A percentile compares a stretch with the other conserved stretches of the same genome.
Conservation (phyloP, 148 eudicot genomes). For the Fagopyrum homotropicum region DNA sequence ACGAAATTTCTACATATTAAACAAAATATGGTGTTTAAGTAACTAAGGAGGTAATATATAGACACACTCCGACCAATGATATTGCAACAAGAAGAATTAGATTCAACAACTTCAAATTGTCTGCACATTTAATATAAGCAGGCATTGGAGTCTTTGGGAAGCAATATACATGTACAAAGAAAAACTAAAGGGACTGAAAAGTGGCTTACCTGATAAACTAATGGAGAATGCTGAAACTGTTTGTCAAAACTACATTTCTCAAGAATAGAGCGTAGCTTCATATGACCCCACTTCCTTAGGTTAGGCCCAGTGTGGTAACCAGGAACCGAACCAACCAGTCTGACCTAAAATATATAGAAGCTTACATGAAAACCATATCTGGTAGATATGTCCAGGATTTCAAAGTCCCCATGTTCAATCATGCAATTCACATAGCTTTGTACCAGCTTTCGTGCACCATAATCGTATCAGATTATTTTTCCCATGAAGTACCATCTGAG, state of each 20-base stretch:
- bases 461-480: background rate
- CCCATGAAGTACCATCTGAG: background rate
- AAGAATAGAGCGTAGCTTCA: constrained; percentile 75
- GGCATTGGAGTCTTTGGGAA: constrained; percentile 1
- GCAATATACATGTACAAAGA: background rate
- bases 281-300: constrained; percentile 92
- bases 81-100: background rate
- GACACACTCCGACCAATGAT: background rate
- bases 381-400: background rate
- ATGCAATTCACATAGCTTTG: background rate
- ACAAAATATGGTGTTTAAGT: background rate
- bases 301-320: constrained; percentile 85
- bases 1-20: background rate
- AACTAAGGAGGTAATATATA: background rate
- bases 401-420: background rate
- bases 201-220: constrained; percentile 73
- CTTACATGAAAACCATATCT: background rate
- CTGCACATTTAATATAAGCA: background rate
- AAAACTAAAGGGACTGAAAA: background rate
- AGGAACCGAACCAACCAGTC: constrained; percentile 93
- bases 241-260: constrained; percentile 63
- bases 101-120: background rate
- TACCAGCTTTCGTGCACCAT: background rate
- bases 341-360: constrained; percentile 41
- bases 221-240: constrained; percentile 68